Base-by-base conservation (phyloP, 805 yeast species). In the Yarrowia divulgata region DNA sequence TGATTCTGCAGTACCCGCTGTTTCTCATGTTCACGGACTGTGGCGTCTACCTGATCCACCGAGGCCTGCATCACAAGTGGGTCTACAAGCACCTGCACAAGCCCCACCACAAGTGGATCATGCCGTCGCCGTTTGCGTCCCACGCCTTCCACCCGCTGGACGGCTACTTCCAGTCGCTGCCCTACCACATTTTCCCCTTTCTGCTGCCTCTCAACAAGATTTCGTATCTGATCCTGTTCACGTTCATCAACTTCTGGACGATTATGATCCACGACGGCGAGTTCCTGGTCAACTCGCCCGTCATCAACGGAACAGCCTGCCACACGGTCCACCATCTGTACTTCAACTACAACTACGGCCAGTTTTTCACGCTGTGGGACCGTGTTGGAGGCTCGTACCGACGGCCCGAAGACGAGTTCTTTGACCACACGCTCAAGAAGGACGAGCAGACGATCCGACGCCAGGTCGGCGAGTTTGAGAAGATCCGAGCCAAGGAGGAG, bases 91-190 rank as follows among this genome's bases (percentile, higher is more conserved):
- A 75, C 34, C 82, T 95, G 71, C 99, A 95, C 83, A 95, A 95
- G 82, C 98, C 98, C 13, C 99, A 95, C 80, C 99, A 95, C 85
- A 95, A 95, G 81, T 95, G 99, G 99, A 87, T 95, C 74, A 97
- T 95, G 49, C 94, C 98, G 71, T 94, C 99, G 10, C 99, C 99
- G 54, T 95, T 90, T 81, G 99, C 99, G 0, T 91, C 97, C 9
- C 98, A 93, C 77, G 98, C 98, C 34, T 95, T 95, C 92, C 97
- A 95, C 80, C 98, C 99, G 14, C 90, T 95, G 67, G 99, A 95
- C 75, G 99, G 99, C 48, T 95, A 90, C 82, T 82, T 87, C 70
- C 99, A 95, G 83, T 90, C 97, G 45, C 77, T 95, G 72, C 97
- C 99, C 14, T 95, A 95, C 82, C 99, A 95, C 79, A 74, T 93